These are phyloP conservation scores for Barnettozyma botsteinii DNA, from an alignment of 805 yeast species.

Conservation along the genomic window DNA sequence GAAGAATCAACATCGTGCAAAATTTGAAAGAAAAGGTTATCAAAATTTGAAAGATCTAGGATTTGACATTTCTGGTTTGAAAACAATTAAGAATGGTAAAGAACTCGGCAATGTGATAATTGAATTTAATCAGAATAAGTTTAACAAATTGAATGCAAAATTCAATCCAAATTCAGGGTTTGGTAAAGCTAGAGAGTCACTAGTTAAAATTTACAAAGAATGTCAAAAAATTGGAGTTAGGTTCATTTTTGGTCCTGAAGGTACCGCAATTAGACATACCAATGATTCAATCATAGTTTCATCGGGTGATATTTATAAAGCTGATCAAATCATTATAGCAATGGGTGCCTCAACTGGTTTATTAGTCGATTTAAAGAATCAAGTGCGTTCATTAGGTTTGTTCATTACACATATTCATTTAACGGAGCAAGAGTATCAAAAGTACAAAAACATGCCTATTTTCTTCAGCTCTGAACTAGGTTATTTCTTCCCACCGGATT, in stretches of 20 bases:
- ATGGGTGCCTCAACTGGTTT: conserved; percentile 35
- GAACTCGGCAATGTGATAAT: conserved; percentile 26
- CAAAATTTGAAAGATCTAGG: conserved; percentile 28
- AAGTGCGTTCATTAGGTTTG: conserved; percentile 33
- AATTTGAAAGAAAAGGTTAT: conserved; percentile 34
- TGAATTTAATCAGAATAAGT: conserved; percentile 23
- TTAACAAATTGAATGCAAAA: conserved; percentile 25
- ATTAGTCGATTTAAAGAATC: conserved; percentile 28
- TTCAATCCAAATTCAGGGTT: conserved; percentile 39
- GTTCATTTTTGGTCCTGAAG: conserved; percentile 30
- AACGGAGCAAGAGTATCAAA: conserved; percentile 30
- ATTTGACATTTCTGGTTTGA: conserved; percentile 24
- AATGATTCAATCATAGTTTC: conserved; percentile 19
- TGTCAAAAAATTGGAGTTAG: conserved; percentile 29
- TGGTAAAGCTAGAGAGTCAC: conserved; percentile 37
- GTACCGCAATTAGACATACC: conserved; percentile 20
- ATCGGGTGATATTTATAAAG: conserved; percentile 24
- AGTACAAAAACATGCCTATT: conserved; percentile 35
- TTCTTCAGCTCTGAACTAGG: conserved; percentile 39
- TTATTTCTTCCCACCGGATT: conserved; percentile 44
- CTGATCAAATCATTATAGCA: conserved; percentile 29
- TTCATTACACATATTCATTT: conserved; percentile 34
- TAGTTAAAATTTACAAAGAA: conserved; percentile 28
- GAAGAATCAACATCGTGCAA: conserved; percentile 29
- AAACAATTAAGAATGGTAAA: conserved; percentile 27